phyloP scores from a whole-genome alignment of 2,329 filamentous ascomycete species.

The Scytalidium sp. region DNA sequence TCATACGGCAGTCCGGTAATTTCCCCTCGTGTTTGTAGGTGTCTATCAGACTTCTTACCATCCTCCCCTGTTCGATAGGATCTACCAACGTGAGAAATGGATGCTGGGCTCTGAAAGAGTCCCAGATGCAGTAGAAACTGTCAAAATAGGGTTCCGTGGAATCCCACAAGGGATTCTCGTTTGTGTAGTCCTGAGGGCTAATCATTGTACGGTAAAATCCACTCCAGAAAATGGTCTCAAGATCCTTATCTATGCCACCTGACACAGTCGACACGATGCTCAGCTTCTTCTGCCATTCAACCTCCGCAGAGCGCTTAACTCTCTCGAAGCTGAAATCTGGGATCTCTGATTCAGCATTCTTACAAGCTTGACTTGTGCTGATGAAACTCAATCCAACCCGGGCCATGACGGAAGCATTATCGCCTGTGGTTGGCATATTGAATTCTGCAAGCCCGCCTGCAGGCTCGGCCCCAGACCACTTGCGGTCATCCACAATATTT shows the following conservation, averaged over 20 bases:
- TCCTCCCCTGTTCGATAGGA: slow-evolving; percentile 55
- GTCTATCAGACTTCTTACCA: slow-evolving; percentile 67
- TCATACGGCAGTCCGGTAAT: slow-evolving; percentile 72
- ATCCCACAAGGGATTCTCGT: slow-evolving; percentile 65
- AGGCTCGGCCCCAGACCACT: slow-evolving; percentile 50
- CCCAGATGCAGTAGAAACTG: slow-evolving; percentile 70
- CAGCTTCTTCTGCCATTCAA: slow-evolving; percentile 59
- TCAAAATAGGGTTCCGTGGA: slow-evolving; percentile 67
- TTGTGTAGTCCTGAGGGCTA: slow-evolving; percentile 67
- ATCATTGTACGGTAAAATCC: slow-evolving; percentile 66
- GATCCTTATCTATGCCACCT: slow-evolving; percentile 46
- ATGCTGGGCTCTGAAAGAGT: slow-evolving; percentile 64
- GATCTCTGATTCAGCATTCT: slow-evolving; percentile 63
- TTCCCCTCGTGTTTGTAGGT: slow-evolving; percentile 66
- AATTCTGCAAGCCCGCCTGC: slow-evolving; percentile 62
- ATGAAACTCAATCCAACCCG: slow-evolving; percentile 68
- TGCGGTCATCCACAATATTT: slow-evolving; percentile 41
- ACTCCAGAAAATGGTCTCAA: slow-evolving; percentile 62
- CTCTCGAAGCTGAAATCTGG: slow-evolving; percentile 59
- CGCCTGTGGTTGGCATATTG: slow-evolving; percentile 34
- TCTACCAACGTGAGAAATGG: slow-evolving; percentile 66
- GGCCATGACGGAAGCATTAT: slow-evolving; percentile 48
- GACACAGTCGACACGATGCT: slow-evolving; percentile 50
- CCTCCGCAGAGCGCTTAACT: slow-evolving; percentile 46
- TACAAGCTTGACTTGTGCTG: slow-evolving; percentile 59